Percentiles rank a stretch among this genome's conserved stretches.
Conservation (phyloP, 192 early-diverging fungal species). For the Spizellomyces punctatus region DNA sequence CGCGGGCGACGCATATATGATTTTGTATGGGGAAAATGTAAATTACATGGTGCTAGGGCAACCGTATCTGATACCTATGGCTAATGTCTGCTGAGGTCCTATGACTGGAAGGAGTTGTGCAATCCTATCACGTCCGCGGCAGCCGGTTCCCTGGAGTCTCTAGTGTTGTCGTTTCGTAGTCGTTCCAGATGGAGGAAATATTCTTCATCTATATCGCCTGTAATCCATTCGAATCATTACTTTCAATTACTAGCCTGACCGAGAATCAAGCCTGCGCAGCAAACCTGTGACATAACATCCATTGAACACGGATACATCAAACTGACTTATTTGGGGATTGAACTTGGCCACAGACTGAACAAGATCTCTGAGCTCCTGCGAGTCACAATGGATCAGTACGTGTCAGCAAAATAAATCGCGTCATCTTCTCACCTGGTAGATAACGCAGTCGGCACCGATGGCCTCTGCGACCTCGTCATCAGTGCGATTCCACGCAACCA, state of each 20-base stretch:
- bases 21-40: too few relatives aligned
- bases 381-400: not conserved
- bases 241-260: not conserved
- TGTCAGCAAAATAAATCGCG: too few relatives aligned
- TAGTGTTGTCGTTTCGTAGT: slow-evolving; percentile 33
- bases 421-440: slow-evolving; percentile 74
- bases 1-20: too few relatives aligned
- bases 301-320: slow-evolving; percentile 98
- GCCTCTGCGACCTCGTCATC: slow-evolving; percentile 85
- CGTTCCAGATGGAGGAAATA: slow-evolving; percentile 48
- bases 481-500: slow-evolving; percentile 80
- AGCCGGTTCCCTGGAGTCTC: slow-evolving; percentile 29
- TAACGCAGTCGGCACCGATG: slow-evolving; percentile 94
- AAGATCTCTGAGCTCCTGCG: slow-evolving; percentile 76
- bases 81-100: too few relatives aligned
- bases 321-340: slow-evolving; percentile 77
- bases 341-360: slow-evolving; percentile 82
- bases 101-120: slow-evolving; percentile 33
- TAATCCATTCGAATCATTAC: not conserved
- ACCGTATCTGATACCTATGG: too few relatives aligned
- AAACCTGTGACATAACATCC: slow-evolving; percentile 87
- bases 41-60: too few relatives aligned
- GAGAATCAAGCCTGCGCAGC: slow-evolving; percentile 5
- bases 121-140: slow-evolving; percentile 51
- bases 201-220: slow-evolving; percentile 48